These are phyloP conservation scores for Boeremia lycopersici DNA, from an alignment of 2,329 filamentous ascomycete species.

Conservation along the genomic window DNA sequence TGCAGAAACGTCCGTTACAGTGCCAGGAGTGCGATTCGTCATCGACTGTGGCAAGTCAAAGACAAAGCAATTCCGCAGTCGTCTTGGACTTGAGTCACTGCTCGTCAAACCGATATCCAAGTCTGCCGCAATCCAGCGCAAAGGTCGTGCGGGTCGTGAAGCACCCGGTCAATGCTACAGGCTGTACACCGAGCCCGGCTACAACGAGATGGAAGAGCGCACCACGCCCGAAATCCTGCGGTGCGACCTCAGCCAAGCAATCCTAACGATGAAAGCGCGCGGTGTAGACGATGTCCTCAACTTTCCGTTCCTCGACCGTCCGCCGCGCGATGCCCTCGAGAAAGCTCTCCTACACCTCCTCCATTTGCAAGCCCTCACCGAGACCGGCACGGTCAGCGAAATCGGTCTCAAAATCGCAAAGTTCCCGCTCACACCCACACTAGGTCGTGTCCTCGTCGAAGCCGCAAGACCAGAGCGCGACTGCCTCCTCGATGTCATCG, in stretches of 20 bases:
- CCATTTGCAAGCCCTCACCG: constrained; percentile 75
- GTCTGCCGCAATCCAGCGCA: constrained; percentile 88
- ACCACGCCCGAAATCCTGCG: constrained; percentile 89
- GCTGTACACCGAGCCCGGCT: constrained; percentile 83
- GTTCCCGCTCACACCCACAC: constrained; percentile 80
- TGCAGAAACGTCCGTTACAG: constrained; percentile 96
- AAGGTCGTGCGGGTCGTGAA: constrained; percentile 92
- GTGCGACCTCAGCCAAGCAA: constrained; percentile 83
- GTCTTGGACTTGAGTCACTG: constrained; percentile 86
- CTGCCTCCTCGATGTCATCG: constrained; percentile 82
- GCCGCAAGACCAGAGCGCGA: constrained; percentile 72
- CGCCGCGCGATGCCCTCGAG: constrained; percentile 76
- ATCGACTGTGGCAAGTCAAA: constrained; percentile 94
- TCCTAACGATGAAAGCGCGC: constrained; percentile 92
- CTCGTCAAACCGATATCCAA: constrained; percentile 90
- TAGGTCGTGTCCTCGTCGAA: constrained; percentile 82
- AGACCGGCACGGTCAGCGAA: constrained; percentile 74
- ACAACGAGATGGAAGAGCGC: constrained; percentile 70
- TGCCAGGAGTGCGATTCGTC: constrained; percentile 89
- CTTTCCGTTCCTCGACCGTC: constrained; percentile 86
- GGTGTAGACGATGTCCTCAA: constrained; percentile 79
- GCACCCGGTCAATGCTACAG: constrained; percentile 87
- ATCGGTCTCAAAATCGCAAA: constrained; percentile 78
- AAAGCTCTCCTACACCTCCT: constrained; percentile 82
- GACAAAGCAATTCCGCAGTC: constrained; percentile 85